Evolutionary conservation across 805 yeast genomes (phyloP), one percentile per base, ranked within the genome.

Genomic region (Clavispora fructus): DNA sequence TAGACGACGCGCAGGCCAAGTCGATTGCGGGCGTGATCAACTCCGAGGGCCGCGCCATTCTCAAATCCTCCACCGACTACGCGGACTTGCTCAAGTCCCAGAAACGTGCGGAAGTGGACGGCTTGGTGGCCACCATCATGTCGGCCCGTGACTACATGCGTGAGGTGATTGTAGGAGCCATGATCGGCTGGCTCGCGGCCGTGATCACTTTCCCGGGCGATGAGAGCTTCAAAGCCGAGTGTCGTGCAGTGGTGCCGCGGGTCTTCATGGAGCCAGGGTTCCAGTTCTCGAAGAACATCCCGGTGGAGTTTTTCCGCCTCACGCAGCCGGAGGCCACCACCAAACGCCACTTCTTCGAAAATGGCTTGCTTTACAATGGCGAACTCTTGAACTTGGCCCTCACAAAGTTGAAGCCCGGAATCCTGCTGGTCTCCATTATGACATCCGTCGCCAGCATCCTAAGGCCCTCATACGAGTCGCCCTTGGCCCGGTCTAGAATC

Each of bases 71-170:
- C 0, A 38, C 52, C 0, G 39, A 49, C 6, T 54, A 56, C 19
- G 26, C 43, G 1, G 56, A 56, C 12, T 51, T 71, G 6, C 55
- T 71, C 6, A 57, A 58, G 7, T 62, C 71, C 5, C 71, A 71
- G 41, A 63, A 63, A 37, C 59, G 61, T 8, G 76, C 77, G 1
- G 76, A 72, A 49, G 58, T 60, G 0, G 72, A 69, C 43, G 83
- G 84, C 0, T 67, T 84, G 42, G 77, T 80, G 10, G 81, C 85
- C 0, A 71, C 84, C 1, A 69, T 85, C 16, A 63, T 72, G 14
- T 68, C 79, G 4, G 71, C 76, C 39, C 59, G 78, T 31, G 87
- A 82, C 50, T 74, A 67, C 46, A 52, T 67, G 31, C 74, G 80
- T 49, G 81, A 80, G 48, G 69, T 68, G 37, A 58, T 80, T 0